Percentiles rank a stretch among this genome's conserved stretches.
Conservation (phyloP, 1,139 yeast genomes). For the Protomyces arabidopsidicola region DNA sequence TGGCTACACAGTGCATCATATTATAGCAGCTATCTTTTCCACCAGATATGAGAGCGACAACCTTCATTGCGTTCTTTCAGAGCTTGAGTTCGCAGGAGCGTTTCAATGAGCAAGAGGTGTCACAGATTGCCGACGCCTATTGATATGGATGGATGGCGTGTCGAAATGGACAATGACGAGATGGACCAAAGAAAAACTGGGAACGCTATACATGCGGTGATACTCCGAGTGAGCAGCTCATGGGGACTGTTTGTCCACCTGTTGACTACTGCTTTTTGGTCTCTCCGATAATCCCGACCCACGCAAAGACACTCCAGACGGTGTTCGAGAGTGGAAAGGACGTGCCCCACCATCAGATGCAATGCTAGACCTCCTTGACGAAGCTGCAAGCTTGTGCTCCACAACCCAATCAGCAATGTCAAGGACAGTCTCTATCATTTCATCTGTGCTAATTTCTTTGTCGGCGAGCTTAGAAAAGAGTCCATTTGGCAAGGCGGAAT, state of each 20-base stretch:
- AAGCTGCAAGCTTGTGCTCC: slow-evolving; percentile 6
- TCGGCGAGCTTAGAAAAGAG: slow-evolving; percentile 11
- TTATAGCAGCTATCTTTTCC: slow-evolving; percentile 95
- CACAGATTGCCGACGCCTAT: background rate
- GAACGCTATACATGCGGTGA: too few relatives aligned
- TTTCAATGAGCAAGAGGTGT: background rate
- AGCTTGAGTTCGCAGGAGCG: background rate
- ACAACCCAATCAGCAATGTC: slow-evolving; percentile 16
- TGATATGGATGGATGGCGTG: background rate
- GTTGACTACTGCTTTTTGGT: background rate
- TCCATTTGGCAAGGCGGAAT: slow-evolving; percentile 15
- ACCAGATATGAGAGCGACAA: slow-evolving; percentile 86
- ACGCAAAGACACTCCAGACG: background rate
- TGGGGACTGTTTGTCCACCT: too few relatives aligned
- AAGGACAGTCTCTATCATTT: slow-evolving; percentile 6
- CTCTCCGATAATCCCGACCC: background rate
- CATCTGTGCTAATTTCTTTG: background rate
- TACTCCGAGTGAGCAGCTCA: too few relatives aligned
- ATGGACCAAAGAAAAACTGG: too few relatives aligned
- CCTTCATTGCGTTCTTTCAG: slow-evolving; percentile 55
- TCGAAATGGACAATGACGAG: background rate
- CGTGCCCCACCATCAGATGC: slow-evolving; percentile 3
- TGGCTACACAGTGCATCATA: slow-evolving; percentile 70
- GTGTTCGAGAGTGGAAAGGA: background rate
- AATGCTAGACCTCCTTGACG: slow-evolving; percentile 7